phyloP scores from a whole-genome alignment of 108 stramenopile genomes.

The Discostella stelligeroides region DNA sequence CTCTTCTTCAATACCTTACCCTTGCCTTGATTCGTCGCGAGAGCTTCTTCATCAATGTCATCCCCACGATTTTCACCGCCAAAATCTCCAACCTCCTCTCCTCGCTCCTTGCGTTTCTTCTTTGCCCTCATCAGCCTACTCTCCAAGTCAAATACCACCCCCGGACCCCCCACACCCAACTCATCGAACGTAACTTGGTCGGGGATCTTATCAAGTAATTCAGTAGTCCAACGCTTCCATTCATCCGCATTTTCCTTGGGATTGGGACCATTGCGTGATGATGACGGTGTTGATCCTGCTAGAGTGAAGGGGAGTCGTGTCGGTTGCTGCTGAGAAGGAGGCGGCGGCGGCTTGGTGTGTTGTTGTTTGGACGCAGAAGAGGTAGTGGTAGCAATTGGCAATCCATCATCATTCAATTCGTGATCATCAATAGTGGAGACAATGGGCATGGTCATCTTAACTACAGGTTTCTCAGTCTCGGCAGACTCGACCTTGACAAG shows the following conservation, averaged over 20 bases:
- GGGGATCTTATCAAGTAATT: slow-evolving; percentile 60
- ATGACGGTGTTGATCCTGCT: neutral
- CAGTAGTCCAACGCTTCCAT: slow-evolving; percentile 65
- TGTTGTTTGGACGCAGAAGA: neutral
- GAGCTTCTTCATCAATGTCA: neutral
- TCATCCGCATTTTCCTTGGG: slow-evolving; percentile 59
- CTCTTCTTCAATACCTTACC: slow-evolving; percentile 37
- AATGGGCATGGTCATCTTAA: slow-evolving; percentile 22
- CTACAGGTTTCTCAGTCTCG: slow-evolving; percentile 1
- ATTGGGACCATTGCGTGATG: slow-evolving; percentile 22
- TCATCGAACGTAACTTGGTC: slow-evolving; percentile 78
- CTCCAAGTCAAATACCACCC: slow-evolving; percentile 62
- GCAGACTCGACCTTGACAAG: neutral
- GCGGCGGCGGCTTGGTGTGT: neutral
- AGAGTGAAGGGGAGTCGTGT: slow-evolving; percentile 8
- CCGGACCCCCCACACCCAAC: slow-evolving; percentile 54
- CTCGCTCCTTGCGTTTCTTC: slow-evolving; percentile 4
- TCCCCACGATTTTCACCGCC: neutral
- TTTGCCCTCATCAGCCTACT: slow-evolving; percentile 44
- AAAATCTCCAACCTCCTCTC: neutral
- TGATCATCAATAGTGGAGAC: slow-evolving; percentile 33
- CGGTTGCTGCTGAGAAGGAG: no score
- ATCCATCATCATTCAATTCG: slow-evolving; percentile 40
- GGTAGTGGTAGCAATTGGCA: neutral
- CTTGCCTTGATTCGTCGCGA: slow-evolving; percentile 11